phyloP scores from a whole-genome alignment of 108 stramenopile genomes.

The Fragilaria radians region DNA sequence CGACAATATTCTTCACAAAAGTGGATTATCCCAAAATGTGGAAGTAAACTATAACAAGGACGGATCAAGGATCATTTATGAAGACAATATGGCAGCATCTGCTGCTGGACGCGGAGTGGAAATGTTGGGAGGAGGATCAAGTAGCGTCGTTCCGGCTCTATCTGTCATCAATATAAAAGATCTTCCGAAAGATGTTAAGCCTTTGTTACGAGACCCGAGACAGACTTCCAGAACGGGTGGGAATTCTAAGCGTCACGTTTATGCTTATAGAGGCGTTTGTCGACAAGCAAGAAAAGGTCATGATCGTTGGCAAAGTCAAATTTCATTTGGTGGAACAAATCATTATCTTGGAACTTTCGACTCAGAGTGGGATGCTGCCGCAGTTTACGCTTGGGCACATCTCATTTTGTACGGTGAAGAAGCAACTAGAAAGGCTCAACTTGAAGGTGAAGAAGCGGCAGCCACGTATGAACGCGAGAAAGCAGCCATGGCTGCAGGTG shows the following conservation, averaged over 20 bases:
- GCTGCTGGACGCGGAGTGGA: constrained; percentile 18
- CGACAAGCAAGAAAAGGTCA: constrained; percentile 85
- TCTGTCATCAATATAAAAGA: constrained; percentile 31
- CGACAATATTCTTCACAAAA: constrained; percentile 41
- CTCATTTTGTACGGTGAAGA: constrained; percentile 84
- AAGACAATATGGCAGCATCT: constrained; percentile 38
- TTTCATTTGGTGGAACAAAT: constrained; percentile 78
- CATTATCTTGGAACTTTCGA: constrained; percentile 88
- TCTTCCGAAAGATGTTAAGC: constrained; percentile 71
- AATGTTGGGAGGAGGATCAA: constrained; percentile 13
- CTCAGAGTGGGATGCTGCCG: constrained; percentile 88
- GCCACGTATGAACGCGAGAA: constrained; percentile 77
- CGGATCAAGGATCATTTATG: constrained; percentile 56
- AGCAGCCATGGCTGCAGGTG: constrained; percentile 68
- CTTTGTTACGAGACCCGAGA: constrained; percentile 77
- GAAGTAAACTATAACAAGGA: constrained; percentile 63
- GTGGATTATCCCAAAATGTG: constrained; percentile 10
- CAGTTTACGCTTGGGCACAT: constrained; percentile 84
- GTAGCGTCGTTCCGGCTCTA: constrained; percentile 34
- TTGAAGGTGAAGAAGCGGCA: constrained; percentile 85
- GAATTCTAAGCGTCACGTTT: constrained; percentile 81
- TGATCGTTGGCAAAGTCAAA: constrained; percentile 88
- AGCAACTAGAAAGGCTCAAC: constrained; percentile 75
- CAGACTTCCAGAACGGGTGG: constrained; percentile 80
- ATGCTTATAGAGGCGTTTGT: constrained; percentile 85